Base-by-base conservation (phyloP, 1,284 basidiomycete species). In the Puccinia brachypodii region DNA sequence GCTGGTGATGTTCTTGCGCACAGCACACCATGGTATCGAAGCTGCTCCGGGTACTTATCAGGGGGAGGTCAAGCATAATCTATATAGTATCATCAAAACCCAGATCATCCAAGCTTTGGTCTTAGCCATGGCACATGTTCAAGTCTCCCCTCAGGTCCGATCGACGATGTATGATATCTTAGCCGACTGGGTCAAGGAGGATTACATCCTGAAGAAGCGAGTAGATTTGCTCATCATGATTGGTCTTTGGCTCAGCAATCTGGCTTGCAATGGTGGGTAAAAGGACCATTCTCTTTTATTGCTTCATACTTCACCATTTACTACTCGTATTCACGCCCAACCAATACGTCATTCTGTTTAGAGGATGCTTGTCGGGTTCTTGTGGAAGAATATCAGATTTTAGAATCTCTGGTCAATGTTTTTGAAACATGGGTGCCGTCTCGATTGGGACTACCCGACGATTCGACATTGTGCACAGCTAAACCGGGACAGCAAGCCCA, bases 401-500 rank as follows among this genome's bases (percentile, higher is more conserved):
- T 80, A 36, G 53, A 80, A 40, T 22, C 38, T 44, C 28, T 80
- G 16, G 33, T 40, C 11, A 25, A 60, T 2, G 9, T 64, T 36
- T 64, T 80, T 40, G 40, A 62, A 53, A 64, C 47, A 62, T 80
- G 78, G 78, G 28, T 44, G 40, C 31, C 56, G 11, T 58, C 72
- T 42, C 42, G 69, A 28, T 22, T 72, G 44, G 44, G 50, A 53
- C 25, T 53, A 14, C 31, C 28, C 19, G 50, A 44, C 22, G 69
- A 80, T 14, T 44, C 78, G 25, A 22, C 53, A 19, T 25, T 22
- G 28, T 42, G 9, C 77, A 72, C 56, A 28, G 53, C 40, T 62
- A 66, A 72, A 75, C 71, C 72, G 2, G 79, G 72, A 64, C 68
- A 81, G 72, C 79, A 81, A 75, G 79, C 42, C 47, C 72, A 74